These are phyloP conservation scores for Stipa capillata DNA, from an alignment of 176 grass and related monocot genomes.

Conservation along the genomic window DNA sequence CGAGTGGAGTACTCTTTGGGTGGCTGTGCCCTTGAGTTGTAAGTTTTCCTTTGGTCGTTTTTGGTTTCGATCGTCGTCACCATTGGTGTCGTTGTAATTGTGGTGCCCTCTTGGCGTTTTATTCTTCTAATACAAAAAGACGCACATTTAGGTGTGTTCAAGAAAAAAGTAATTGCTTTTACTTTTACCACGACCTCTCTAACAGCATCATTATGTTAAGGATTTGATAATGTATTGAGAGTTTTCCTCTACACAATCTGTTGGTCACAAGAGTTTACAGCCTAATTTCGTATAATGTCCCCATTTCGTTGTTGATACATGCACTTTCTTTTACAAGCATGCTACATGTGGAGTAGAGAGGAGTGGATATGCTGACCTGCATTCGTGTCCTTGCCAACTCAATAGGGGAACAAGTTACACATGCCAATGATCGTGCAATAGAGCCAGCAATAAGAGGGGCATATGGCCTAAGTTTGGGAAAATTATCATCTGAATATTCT, in stretches of 20 bases:
- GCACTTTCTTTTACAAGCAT: background rate
- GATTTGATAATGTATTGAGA: background rate
- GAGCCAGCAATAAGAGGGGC: slow-evolving; percentile 73
- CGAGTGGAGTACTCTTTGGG: too few relatives aligned
- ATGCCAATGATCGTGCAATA: slow-evolving; percentile 66
- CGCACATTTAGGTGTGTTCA: too few relatives aligned
- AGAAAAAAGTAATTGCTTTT: background rate
- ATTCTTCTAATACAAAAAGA: too few relatives aligned
- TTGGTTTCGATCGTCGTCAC: too few relatives aligned
- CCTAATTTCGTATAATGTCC: background rate
- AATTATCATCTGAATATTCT: slow-evolving; percentile 46
- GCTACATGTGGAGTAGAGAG: background rate
- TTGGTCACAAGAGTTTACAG: background rate
- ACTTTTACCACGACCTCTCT: background rate
- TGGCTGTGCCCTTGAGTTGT: too few relatives aligned
- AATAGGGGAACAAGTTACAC: slow-evolving; percentile 79
- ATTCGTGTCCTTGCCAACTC: slow-evolving; percentile 89
- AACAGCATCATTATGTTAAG: background rate
- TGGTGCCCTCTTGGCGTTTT: too few relatives aligned
- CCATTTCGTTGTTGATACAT: background rate
- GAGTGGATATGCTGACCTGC: slow-evolving; percentile 47
- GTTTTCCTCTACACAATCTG: background rate
- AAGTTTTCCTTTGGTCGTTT: too few relatives aligned
- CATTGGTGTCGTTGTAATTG: too few relatives aligned
- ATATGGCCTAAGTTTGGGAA: slow-evolving; percentile 60